phyloP scores from a whole-genome alignment of 108 stramenopile genomes.

The Nitzschia sp. region DNA sequence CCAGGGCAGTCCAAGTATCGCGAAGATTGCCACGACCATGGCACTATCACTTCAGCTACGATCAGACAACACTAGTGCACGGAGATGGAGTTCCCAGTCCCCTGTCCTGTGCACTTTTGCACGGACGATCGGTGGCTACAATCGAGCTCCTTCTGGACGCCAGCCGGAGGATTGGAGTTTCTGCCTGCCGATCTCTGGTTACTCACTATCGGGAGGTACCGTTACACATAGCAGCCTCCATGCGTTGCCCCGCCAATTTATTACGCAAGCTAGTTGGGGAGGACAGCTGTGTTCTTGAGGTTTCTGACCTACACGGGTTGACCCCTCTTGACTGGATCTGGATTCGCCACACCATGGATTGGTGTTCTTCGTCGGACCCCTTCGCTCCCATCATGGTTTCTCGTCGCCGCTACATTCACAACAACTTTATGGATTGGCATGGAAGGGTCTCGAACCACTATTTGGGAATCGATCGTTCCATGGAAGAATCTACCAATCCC shows the following conservation, averaged over 20 bases:
- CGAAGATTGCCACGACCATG: conserved; percentile 7
- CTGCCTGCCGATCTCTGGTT: conserved; percentile 9
- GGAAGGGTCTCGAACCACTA: conserved; percentile 18
- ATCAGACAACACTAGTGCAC: background rate
- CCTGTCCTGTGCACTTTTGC: conserved; percentile 21
- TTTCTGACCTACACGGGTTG: conserved; percentile 16
- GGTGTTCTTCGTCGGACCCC: conserved; percentile 13
- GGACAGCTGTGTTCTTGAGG: background rate
- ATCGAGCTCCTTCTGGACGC: conserved; percentile 25
- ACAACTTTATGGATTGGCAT: conserved; percentile 25
- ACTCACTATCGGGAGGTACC: conserved; percentile 32
- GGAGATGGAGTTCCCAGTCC: conserved; percentile 28
- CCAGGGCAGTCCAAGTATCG: conserved; percentile 9
- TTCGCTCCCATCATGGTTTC: conserved; percentile 21
- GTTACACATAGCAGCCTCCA: conserved; percentile 24
- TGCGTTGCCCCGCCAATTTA: conserved; percentile 9
- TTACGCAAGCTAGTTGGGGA: conserved; percentile 10
- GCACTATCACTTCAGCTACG: conserved; percentile 8
- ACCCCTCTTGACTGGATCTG: conserved; percentile 37
- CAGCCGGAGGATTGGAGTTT: conserved; percentile 4
- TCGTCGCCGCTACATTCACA: conserved; percentile 15
- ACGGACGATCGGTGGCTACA: conserved; percentile 22
- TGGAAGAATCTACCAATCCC: conserved; percentile 9
- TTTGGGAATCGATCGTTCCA: conserved; percentile 10
- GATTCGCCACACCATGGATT: conserved; percentile 38